Conservation (phyloP, 2,329 filamentous ascomycete species). For the Ophiostoma fasciatum region DNA sequence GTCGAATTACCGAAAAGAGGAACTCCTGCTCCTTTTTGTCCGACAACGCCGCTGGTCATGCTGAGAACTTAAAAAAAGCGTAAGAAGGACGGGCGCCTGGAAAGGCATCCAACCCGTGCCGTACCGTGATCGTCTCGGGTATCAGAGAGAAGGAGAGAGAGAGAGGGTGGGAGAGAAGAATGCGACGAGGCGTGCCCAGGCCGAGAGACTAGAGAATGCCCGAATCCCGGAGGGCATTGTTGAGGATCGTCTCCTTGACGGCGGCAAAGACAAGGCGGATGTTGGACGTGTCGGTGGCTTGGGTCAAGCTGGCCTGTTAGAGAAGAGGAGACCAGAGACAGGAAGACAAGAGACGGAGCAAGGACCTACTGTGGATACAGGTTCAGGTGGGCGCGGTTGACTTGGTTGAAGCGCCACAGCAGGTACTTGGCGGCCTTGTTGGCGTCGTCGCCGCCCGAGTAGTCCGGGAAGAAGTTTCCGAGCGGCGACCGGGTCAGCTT, state of each 20-base stretch:
- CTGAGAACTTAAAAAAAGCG: background rate
- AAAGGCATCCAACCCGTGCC: too few species aligned
- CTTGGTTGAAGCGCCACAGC: slow-evolving; percentile 96
- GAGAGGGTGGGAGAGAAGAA: too few species aligned
- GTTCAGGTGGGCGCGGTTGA: slow-evolving; percentile 90
- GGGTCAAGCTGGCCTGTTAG: slow-evolving; percentile 55
- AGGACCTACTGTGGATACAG: slow-evolving; percentile 92
- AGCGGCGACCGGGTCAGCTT: slow-evolving; percentile 83
- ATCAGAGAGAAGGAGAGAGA: too few species aligned
- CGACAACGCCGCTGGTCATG: slow-evolving; percentile 3
- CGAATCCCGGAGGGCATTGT: slow-evolving; percentile 95
- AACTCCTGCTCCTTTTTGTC: background rate
- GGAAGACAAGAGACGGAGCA: background rate
- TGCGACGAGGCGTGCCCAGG: too few species aligned
- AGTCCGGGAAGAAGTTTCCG: slow-evolving; percentile 93
- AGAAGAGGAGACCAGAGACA: background rate
- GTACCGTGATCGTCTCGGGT: too few species aligned
- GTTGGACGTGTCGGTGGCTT: slow-evolving; percentile 97
- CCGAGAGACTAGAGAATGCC: too few species aligned
- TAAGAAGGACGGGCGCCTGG: too few species aligned
- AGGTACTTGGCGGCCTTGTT: slow-evolving; percentile 97
- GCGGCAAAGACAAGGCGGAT: slow-evolving; percentile 95
- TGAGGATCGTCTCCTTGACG: slow-evolving; percentile 96
- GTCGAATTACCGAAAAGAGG: background rate
- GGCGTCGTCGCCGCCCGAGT: slow-evolving; percentile 93